Conservation (phyloP, 202 grass and related monocot species). For the Sporobolus alterniflorus region DNA sequence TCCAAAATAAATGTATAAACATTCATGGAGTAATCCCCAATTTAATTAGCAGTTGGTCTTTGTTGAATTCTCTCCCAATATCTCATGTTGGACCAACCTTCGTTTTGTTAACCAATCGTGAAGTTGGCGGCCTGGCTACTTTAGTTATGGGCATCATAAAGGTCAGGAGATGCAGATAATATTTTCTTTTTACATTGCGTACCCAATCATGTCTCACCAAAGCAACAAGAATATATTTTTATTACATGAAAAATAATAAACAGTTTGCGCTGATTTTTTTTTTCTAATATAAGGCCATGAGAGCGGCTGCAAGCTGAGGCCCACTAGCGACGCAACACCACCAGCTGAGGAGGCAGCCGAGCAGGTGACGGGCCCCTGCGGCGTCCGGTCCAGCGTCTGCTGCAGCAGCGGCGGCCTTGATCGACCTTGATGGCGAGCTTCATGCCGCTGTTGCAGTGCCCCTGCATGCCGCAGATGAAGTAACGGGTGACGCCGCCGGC, state of each 20-base stretch:
- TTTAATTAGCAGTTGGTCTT: too few species aligned
- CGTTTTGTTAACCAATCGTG: too few species aligned
- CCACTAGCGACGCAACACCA: not conserved
- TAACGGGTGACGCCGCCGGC: slow-evolving; percentile 34
- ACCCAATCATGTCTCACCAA: not conserved
- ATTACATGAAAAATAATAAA: not conserved
- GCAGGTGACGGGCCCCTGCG: not conserved
- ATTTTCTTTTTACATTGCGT: too few species aligned
- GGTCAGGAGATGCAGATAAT: too few species aligned
- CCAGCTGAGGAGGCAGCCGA: not conserved
- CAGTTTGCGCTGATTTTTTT: too few species aligned
- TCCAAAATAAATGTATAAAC: too few species aligned
- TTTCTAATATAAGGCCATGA: slow-evolving; percentile 3
- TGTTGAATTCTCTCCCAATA: too few species aligned
- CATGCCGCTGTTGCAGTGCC: slow-evolving; percentile 51
- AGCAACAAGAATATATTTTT: not conserved
- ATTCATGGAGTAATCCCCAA: too few species aligned
- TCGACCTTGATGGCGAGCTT: slow-evolving; percentile 51
- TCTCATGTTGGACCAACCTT: too few species aligned
- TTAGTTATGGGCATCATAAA: too few species aligned
- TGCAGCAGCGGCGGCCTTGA: not conserved
- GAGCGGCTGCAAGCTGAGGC: not conserved
- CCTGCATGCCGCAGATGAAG: slow-evolving; percentile 48
- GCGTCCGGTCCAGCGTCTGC: too few species aligned
- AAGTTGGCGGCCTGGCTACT: too few species aligned